Percentiles rank a stretch among this genome's conserved stretches.
phyloP scores from a whole-genome alignment of 2,329 filamentous ascomycete species.

The Sarocladiaceae sp. region DNA sequence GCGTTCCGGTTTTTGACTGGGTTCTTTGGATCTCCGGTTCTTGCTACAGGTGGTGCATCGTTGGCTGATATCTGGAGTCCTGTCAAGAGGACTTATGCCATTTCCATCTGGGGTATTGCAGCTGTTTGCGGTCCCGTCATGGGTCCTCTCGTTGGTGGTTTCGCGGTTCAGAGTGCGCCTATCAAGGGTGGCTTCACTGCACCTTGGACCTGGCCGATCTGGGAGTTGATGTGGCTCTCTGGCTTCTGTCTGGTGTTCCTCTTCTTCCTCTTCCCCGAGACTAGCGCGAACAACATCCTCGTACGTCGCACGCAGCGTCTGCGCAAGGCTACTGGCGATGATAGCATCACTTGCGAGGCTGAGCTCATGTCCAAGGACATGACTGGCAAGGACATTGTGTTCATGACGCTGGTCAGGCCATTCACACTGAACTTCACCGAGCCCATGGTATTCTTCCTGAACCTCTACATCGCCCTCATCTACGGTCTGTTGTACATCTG shows the following conservation, averaged over 20 bases:
- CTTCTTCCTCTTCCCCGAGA: slow-evolving; percentile 22
- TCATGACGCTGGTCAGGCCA: slow-evolving; percentile 45
- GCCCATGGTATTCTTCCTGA: slow-evolving; percentile 67
- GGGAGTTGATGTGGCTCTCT: slow-evolving; percentile 19
- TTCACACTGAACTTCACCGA: slow-evolving; percentile 58
- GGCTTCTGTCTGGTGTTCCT: slow-evolving; percentile 14
- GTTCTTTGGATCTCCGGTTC: slow-evolving; percentile 59
- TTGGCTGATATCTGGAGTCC: slow-evolving; percentile 61
- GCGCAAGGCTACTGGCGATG: slow-evolving; percentile 13
- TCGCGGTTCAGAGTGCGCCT: neutral
- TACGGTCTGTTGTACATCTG: slow-evolving; percentile 63
- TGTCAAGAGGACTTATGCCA: slow-evolving; percentile 57
- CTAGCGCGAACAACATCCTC: slow-evolving; percentile 18
- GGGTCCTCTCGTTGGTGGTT: slow-evolving; percentile 38
- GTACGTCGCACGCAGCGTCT: slow-evolving; percentile 16
- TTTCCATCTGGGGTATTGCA: slow-evolving; percentile 64
- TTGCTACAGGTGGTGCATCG: slow-evolving; percentile 68
- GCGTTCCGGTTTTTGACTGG: neutral
- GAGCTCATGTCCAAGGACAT: slow-evolving; percentile 14
- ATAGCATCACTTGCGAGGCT: slow-evolving; percentile 3
- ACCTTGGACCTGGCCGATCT: slow-evolving; percentile 20
- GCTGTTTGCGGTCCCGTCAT: slow-evolving; percentile 55
- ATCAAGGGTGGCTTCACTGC: slow-evolving; percentile 5
- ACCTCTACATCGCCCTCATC: slow-evolving; percentile 64
- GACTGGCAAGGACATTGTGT: slow-evolving; percentile 12